Percentiles rank a stretch among this genome's conserved stretches.
phyloP scores from a whole-genome alignment of 805 yeast genomes.

The Yarrowia osloensis region DNA sequence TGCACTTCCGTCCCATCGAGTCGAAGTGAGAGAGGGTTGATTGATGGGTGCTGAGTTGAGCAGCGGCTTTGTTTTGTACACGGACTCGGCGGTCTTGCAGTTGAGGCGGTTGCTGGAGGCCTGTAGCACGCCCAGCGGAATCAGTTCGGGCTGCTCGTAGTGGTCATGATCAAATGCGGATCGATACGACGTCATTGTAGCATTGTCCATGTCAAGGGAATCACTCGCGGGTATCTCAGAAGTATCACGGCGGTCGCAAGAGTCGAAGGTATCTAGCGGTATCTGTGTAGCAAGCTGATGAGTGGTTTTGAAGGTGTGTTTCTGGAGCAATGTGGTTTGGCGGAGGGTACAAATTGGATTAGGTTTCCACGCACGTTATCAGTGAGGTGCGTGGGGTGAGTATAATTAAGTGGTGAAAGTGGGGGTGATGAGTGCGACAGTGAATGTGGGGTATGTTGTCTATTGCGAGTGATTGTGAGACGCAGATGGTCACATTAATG shows the following conservation, averaged over 20 bases:
- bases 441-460: too few relatives aligned
- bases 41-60: constrained; percentile 12
- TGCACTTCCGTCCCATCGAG: constrained; percentile 13
- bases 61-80: not conserved
- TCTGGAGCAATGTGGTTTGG: not conserved
- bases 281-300: not conserved
- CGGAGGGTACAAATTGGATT: constrained; percentile 4
- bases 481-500: too few relatives aligned
- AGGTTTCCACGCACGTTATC: not conserved
- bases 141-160: not conserved
- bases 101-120: not conserved
- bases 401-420: not conserved
- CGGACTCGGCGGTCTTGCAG: constrained; percentile 11
- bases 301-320: not conserved
- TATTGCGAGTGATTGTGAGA: too few relatives aligned
- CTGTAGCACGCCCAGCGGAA: not conserved
- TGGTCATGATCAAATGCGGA: constrained; percentile 4
- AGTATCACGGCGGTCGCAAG: not conserved
- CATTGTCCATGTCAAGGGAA: constrained; percentile 5
- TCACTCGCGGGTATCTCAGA: not conserved
- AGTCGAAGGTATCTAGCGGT: not conserved
- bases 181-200: constrained; percentile 31
- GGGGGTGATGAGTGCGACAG: not conserved
- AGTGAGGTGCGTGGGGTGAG: not conserved
- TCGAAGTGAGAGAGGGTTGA: not conserved